Percentiles rank a stretch among this genome's conserved stretches.
Conservation (phyloP, 257 asterid genomes). For the Dorcoceras hygrometricum region DNA sequence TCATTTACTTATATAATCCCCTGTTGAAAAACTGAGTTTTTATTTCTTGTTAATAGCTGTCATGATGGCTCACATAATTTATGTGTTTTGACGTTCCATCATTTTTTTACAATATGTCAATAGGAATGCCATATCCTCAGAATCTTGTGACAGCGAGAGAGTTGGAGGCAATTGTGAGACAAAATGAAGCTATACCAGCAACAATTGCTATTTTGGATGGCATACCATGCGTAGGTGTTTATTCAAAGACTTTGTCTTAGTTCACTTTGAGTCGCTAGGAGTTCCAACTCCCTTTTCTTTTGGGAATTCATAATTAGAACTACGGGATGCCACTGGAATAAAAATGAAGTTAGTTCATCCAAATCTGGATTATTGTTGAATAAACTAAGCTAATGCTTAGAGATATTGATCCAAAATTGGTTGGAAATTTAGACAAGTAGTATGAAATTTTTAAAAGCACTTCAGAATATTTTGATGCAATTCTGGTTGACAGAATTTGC, state of each 20-base stretch:
- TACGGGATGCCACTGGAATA: background rate
- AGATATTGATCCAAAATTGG: background rate
- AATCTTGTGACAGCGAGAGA: slow-evolving; percentile 83
- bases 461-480: background rate
- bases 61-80: background rate
- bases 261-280: slow-evolving; percentile 15
- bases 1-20: slow-evolving; percentile 5
- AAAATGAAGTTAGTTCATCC: background rate
- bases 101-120: slow-evolving; percentile 12
- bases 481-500: slow-evolving; percentile 1
- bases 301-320: no score
- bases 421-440: background rate
- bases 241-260: slow-evolving; percentile 17
- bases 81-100: background rate
- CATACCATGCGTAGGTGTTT: slow-evolving; percentile 66
- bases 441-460: background rate
- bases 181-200: slow-evolving; percentile 89
- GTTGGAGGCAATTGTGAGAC: slow-evolving; percentile 68
- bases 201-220: slow-evolving; percentile 92
- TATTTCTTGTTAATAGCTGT: no score
- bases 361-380: slow-evolving; percentile 5
- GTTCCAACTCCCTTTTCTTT: slow-evolving; percentile 1
- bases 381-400: background rate
- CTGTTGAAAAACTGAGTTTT: background rate
- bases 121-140: slow-evolving; percentile 98